Base-by-base conservation (phyloP, 2,329 filamentous ascomycete species). In the Cercospora sesami region DNA sequence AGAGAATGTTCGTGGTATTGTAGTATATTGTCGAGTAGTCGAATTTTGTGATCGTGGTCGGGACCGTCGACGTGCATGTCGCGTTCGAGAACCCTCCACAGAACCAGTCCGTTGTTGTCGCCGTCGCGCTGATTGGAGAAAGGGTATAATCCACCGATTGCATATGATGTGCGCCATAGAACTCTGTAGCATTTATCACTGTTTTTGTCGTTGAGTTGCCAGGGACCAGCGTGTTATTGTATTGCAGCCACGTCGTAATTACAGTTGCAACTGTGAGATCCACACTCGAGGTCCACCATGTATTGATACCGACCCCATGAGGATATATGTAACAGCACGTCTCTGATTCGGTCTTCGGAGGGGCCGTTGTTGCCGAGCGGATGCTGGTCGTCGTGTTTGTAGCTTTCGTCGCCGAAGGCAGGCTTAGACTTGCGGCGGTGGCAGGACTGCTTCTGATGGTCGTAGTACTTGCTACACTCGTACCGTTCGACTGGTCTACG, bases 311-410 rank as follows among this genome's bases (percentile, higher is more conserved):
- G 5, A 68, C 63, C 6, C n/a, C 59, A 21, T 51, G 45, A 16
- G 66, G 66, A 21, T 64, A 65, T 12, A 68, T 53, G 48, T 65
- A 68, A 48, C 66, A 68, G 28, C 66, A 68, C 7, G 60, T 67
- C 23, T 53, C 48, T 53, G 23, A 5, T n/a, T 53, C 23, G 5
- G 39, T 42, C 9, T 31, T 62, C n/a, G 60, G 60, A 6, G 39
- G 21, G 1, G 33, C 9, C 1, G 60, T 62, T 48, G 39, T 62
- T 21, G 39, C 33, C 18, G 60, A 21, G 6, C 42, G 30, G 10
- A 33, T 12, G 28, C 45, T 55, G 12, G 26, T 33, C 18, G 42
- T 63, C 4, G 61, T 28, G 30, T 63, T 53, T 12, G 61, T 26
- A 21, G 45, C 61, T 26, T 31, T 55, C 5, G 61, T 63, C 16